A percentile compares a stretch with the other conserved stretches of the same genome.
Evolutionary conservation across 441 rosid species (phyloP).

Genomic region (Daphne laureola): DNA sequence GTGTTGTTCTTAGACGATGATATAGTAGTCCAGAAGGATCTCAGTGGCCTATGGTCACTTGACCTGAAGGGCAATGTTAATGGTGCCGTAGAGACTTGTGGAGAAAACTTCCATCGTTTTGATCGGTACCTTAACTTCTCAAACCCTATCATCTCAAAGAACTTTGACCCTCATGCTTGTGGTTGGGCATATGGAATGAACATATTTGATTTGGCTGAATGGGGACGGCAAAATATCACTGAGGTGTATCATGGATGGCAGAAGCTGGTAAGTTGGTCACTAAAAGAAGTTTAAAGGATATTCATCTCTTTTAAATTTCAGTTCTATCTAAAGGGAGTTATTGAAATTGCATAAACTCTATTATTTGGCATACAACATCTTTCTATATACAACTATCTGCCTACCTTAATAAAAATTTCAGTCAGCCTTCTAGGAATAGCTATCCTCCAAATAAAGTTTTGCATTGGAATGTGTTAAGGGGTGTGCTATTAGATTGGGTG

Average conservation of each 20-base stretch:
- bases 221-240: conserved; percentile 65
- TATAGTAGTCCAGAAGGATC: conserved; percentile 90
- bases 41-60: conserved; percentile 73
- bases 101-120: conserved; percentile 92
- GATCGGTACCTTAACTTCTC: conserved; percentile 97
- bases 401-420: too few species aligned
- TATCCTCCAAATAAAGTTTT: too few species aligned
- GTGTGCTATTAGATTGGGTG: too few species aligned
- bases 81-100: conserved; percentile 97
- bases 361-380: too few species aligned
- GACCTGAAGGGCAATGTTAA: conserved; percentile 89
- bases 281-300: neutral
- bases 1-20: conserved; percentile 94
- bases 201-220: conserved; percentile 54
- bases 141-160: conserved; percentile 57
- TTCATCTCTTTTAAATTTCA: conserved; percentile 9
- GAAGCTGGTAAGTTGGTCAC: conserved; percentile 58
- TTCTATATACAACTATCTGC: too few species aligned
- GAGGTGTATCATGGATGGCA: conserved; percentile 79
- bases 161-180: conserved; percentile 63
- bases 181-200: conserved; percentile 91
- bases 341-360: too few species aligned
- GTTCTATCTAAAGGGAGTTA: neutral
- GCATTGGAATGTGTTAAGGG: too few species aligned
- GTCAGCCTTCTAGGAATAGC: too few species aligned